Base-by-base conservation (phyloP, 2,329 filamentous ascomycete genomes). In the Fusarium liriodendri region DNA sequence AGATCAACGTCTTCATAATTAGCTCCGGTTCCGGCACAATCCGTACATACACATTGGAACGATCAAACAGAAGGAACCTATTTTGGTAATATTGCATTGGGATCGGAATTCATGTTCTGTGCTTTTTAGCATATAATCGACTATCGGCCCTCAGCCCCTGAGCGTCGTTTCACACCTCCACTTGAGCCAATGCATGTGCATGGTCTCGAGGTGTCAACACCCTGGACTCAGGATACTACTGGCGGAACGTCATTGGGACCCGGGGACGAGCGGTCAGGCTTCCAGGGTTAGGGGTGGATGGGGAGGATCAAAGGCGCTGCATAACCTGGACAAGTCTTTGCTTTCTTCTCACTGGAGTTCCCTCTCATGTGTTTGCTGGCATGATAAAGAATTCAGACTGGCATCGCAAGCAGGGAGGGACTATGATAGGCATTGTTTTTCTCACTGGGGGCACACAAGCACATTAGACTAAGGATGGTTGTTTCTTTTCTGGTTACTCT, bases 21-120 rank as follows among this genome's bases (percentile, higher is more conserved):
- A 69, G 27, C 68, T 68, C 59, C 61, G 76, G 77, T 78, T 80
- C 78, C 71, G 72, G 69, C 73, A 74, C 67, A 74, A 74, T 75
- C 73, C 70, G 81, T 81, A 83, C 79, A 83, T 82, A 82, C 72
- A 76, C 75, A 77, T 79, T 80, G 77, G 73, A 76, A 78, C 76
- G 70, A 77, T 72, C 69, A 77, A 76, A 77, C 78, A 74, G 79
- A 77, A 77, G 64, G 76, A 72, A 70, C 76, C 71, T 76, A 79
- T 83, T 82, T 82, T 85, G 83, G 83, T 85, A 85, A 84, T 85
- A 84, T 82, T 84, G 85, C 85, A 86, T 86, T 83, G 83, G 82
- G 82, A 81, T 79, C 78, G 80, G 80, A 61, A 52, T 75, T 76
- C 65, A 75, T 73, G 64, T 70, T 78, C 57, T 74, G 64, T 71